Percentiles rank a stretch among this genome's conserved stretches.
phyloP scores from a whole-genome alignment of 2,329 filamentous ascomycete species.

The Aspergillus sp. region DNA sequence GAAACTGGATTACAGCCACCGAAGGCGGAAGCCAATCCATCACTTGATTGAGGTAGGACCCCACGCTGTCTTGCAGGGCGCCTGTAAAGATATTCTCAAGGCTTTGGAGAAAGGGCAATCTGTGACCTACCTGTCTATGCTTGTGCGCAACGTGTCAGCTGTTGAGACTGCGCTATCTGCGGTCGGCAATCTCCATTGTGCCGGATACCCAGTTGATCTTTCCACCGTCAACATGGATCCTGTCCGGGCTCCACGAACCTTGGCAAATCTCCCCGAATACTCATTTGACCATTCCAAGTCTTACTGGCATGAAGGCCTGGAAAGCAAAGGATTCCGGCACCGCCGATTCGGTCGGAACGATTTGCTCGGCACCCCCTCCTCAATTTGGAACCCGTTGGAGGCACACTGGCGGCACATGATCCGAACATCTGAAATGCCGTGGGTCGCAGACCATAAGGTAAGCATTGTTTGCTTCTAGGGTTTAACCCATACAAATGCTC shows the following conservation, averaged over 20 bases:
- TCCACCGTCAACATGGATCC: not conserved
- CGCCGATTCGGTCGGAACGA: not conserved
- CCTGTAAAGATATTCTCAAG: not conserved
- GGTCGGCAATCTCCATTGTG: not conserved
- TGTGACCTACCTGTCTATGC: not conserved
- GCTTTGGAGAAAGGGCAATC: not conserved
- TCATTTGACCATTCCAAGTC: not conserved
- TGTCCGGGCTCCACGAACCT: not conserved
- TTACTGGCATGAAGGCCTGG: not conserved
- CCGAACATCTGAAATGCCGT: slow-evolving; percentile 30
- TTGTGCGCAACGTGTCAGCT: not conserved
- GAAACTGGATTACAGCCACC: not conserved
- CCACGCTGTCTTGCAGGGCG: not conserved
- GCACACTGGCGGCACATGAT: slow-evolving; percentile 47
- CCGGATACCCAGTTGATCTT: not conserved
- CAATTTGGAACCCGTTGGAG: slow-evolving; percentile 14
- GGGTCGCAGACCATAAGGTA: slow-evolving; percentile 47
- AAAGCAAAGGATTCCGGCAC: not conserved
- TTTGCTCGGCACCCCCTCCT: not conserved
- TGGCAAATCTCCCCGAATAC: not conserved
- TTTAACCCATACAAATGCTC: not conserved
- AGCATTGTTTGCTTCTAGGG: not conserved
- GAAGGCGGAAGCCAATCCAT: not conserved
- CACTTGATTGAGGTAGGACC: not conserved
- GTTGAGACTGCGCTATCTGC: not conserved